Evolutionary conservation across 108 stramenopile genomes (phyloP).

Genomic region (Nitzschia sp.): DNA sequence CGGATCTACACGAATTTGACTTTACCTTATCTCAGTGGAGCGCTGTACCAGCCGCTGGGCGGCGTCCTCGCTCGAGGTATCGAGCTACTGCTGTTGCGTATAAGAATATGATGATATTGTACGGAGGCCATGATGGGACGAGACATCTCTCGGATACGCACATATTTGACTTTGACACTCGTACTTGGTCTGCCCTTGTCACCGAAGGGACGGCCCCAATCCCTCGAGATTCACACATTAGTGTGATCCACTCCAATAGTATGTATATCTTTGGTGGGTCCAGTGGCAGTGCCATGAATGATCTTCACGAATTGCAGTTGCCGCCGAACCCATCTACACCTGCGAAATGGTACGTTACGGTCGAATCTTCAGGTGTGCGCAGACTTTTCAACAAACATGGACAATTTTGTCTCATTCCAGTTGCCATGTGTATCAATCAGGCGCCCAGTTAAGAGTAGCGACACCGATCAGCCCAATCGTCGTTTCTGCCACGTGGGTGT

Average conservation of each 20-base stretch:
- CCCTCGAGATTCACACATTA: constrained; percentile 92
- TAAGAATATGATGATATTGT: constrained; percentile 79
- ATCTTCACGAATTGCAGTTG: constrained; percentile 89
- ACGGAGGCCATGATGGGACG: constrained; percentile 96
- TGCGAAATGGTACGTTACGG: constrained; percentile 44
- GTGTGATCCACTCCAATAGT: constrained; percentile 76
- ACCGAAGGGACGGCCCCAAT: constrained; percentile 82
- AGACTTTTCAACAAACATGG: too few species aligned
- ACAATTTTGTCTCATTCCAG: background rate
- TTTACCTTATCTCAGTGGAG: constrained; percentile 71
- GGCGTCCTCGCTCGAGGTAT: constrained; percentile 92
- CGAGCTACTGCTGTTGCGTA: constrained; percentile 90
- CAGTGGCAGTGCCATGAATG: constrained; percentile 95
- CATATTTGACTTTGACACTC: constrained; percentile 86
- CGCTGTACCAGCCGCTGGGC: constrained; percentile 75
- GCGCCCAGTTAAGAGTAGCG: constrained; percentile 29
- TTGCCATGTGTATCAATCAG: too few species aligned
- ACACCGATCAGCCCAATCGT: constrained; percentile 43
- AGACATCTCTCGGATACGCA: constrained; percentile 94
- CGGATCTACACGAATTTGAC: constrained; percentile 90
- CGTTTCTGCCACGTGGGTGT: constrained; percentile 94
- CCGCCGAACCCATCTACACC: constrained; percentile 32
- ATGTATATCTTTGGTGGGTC: constrained; percentile 92
- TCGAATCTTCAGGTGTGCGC: too few species aligned
- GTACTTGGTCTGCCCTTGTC: constrained; percentile 68